phyloP scores from a whole-genome alignment of 805 yeast species.

The Starmerella apis region DNA sequence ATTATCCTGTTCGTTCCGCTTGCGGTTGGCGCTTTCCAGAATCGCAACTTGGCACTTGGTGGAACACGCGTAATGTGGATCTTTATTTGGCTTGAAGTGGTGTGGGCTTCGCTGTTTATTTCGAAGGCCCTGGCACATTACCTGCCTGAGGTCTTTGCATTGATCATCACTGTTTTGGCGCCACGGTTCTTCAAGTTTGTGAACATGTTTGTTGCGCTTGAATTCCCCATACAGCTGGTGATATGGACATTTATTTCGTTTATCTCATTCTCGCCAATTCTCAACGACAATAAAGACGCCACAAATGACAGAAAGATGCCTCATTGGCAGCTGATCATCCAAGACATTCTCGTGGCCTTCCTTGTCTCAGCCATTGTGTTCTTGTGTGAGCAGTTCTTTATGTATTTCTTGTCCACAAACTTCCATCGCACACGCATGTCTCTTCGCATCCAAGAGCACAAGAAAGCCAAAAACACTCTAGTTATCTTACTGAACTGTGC shows the following conservation, averaged over 20 bases:
- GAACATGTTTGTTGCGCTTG: slow-evolving; percentile 31
- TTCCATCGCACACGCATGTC: slow-evolving; percentile 36
- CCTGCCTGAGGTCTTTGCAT: slow-evolving; percentile 28
- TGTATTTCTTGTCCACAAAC: slow-evolving; percentile 34
- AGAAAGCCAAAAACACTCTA: slow-evolving; percentile 28
- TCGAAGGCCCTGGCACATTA: slow-evolving; percentile 31
- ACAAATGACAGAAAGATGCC: slow-evolving; percentile 20
- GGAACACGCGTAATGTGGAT: slow-evolving; percentile 32
- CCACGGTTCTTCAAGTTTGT: slow-evolving; percentile 30
- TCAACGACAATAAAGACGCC: slow-evolving; percentile 27
- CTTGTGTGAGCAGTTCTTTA: slow-evolving; percentile 32
- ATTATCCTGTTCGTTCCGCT: slow-evolving; percentile 33
- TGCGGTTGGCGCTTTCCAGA: slow-evolving; percentile 33
- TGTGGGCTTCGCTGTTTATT: slow-evolving; percentile 34
- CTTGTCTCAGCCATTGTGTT: slow-evolving; percentile 32
- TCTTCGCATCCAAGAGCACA: slow-evolving; percentile 32
- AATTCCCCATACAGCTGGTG: slow-evolving; percentile 30
- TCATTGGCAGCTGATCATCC: slow-evolving; percentile 32
- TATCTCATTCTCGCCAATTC: slow-evolving; percentile 32
- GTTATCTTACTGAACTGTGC: slow-evolving; percentile 30
- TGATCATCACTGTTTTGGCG: slow-evolving; percentile 29
- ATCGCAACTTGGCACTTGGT: slow-evolving; percentile 29
- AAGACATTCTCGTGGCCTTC: slow-evolving; percentile 32
- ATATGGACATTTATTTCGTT: slow-evolving; percentile 32
- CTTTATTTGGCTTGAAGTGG: slow-evolving; percentile 35